Evolutionary conservation across 2,329 filamentous ascomycete genomes (phyloP).

Genomic region (Lachnellula hyalina): DNA sequence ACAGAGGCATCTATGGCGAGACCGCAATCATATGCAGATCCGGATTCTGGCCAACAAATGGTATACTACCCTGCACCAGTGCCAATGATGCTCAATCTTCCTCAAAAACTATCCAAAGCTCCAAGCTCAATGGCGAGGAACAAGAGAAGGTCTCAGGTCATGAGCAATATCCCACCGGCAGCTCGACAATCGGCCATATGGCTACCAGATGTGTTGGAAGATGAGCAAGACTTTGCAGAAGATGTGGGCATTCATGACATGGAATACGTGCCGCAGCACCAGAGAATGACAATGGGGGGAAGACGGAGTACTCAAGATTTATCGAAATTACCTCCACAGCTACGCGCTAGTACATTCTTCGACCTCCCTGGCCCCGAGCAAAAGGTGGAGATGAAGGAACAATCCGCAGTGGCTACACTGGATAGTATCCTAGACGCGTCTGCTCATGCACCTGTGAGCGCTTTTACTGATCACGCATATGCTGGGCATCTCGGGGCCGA

Average conservation of each 20-base stretch:
- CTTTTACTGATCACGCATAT: slow-evolving; percentile 85
- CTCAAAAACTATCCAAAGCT: slow-evolving; percentile 75
- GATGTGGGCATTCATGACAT: slow-evolving; percentile 22
- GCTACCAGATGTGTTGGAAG: slow-evolving; percentile 31
- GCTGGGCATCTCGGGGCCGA: slow-evolving; percentile 70
- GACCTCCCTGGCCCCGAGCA: slow-evolving; percentile 57
- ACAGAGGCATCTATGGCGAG: slow-evolving; percentile 25
- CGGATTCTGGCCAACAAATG: slow-evolving; percentile 70
- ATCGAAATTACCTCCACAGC: slow-evolving; percentile 67
- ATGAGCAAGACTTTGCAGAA: slow-evolving; percentile 14
- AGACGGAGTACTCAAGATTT: slow-evolving; percentile 33
- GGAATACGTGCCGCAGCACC: slow-evolving; percentile 32
- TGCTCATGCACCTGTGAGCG: slow-evolving; percentile 77
- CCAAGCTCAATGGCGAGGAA: slow-evolving; percentile 60
- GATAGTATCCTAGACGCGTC: slow-evolving; percentile 91
- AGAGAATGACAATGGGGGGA: slow-evolving; percentile 29
- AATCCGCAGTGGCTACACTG: slow-evolving; percentile 82
- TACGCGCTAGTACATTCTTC: slow-evolving; percentile 89
- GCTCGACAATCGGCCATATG: slow-evolving; percentile 35
- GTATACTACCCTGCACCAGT: slow-evolving; percentile 94
- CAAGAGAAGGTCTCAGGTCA: slow-evolving; percentile 66
- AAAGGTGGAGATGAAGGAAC: slow-evolving; percentile 58
- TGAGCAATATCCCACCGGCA: slow-evolving; percentile 55
- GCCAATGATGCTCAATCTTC: slow-evolving; percentile 86
- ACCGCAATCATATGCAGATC: slow-evolving; percentile 56